Percentiles rank a stretch among this genome's conserved stretches.
phyloP scores from a whole-genome alignment of 2,329 filamentous ascomycete species.

The Chaetomium strumarium region DNA sequence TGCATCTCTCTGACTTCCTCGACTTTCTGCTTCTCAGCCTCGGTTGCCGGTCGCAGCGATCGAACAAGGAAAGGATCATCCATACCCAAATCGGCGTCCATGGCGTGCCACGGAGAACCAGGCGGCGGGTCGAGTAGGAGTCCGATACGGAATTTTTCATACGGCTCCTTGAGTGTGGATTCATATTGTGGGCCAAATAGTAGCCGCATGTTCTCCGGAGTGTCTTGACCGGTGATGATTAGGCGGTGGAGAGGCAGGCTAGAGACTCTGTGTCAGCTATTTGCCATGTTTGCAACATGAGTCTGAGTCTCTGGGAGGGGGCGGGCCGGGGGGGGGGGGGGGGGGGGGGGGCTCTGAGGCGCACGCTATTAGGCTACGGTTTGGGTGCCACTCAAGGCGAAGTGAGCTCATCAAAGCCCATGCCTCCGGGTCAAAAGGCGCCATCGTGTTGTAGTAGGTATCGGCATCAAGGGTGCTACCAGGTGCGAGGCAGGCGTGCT shows the following conservation, averaged over 20 bases:
- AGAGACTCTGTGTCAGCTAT: slow-evolving; percentile 2
- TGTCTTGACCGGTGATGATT: slow-evolving; percentile 12
- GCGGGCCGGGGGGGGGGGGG: too few species aligned
- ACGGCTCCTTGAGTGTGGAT: not conserved
- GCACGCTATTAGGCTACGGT: not conserved
- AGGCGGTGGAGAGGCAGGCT: slow-evolving; percentile 10
- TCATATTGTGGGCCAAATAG: slow-evolving; percentile 10
- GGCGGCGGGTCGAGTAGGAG: slow-evolving; percentile 11
- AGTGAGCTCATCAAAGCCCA: slow-evolving; percentile 6
- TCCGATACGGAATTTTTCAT: slow-evolving; percentile 2
- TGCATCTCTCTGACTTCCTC: slow-evolving; percentile 9
- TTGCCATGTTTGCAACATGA: too few species aligned
- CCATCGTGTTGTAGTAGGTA: slow-evolving; percentile 7
- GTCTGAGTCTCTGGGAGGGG: too few species aligned
- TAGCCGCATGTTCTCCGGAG: slow-evolving; percentile 8
- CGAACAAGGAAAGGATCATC: not conserved
- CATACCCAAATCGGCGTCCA: not conserved
- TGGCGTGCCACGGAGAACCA: not conserved
- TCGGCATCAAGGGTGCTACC: not conserved
- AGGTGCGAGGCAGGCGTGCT: slow-evolving; percentile 1
- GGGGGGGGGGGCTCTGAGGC: too few species aligned
- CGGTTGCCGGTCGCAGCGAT: slow-evolving; percentile 7
- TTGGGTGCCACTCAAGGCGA: not conserved
- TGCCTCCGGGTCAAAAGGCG: slow-evolving; percentile 7
- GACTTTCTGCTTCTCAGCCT: slow-evolving; percentile 5